Conservation (phyloP, 73 alveolate genomes). For the Halteria grandinella region DNA sequence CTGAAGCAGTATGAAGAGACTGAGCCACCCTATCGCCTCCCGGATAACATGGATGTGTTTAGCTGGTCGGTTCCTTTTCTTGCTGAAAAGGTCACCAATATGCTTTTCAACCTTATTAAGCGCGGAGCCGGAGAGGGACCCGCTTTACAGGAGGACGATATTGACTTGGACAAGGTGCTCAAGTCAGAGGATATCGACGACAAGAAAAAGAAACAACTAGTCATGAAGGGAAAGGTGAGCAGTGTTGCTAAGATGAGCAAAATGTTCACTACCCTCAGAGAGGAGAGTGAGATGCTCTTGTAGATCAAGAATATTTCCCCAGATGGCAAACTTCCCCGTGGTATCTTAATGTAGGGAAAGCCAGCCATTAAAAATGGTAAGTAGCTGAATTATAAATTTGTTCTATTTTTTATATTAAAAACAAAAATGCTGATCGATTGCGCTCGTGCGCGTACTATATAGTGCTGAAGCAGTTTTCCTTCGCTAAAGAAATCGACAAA, state of each 20-base stretch:
- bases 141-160: constrained; percentile 7
- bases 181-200: constrained; percentile 8
- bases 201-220: constrained; percentile 59
- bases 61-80: constrained; percentile 86
- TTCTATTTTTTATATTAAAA: background rate
- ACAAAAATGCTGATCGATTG: no score
- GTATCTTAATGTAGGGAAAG: constrained; percentile 80
- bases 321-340: constrained; percentile 85
- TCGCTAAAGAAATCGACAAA: constrained; percentile 65
- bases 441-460: no score
- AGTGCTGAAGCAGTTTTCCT: constrained; percentile 49
- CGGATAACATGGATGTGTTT: constrained; percentile 85
- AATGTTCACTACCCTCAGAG: constrained; percentile 81
- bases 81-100: constrained; percentile 61
- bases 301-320: constrained; percentile 80
- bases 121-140: constrained; percentile 8
- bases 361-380: constrained; percentile 72
- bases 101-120: constrained; percentile 52
- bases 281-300: constrained; percentile 75
- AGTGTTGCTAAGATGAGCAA: constrained; percentile 77
- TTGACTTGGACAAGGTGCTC: background rate
- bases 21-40: constrained; percentile 83
- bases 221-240: constrained; percentile 74
- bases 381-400: background rate
- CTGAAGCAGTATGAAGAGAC: constrained; percentile 65